These are phyloP conservation scores for Quercus alba DNA, from an alignment of 306 rosid species.

Conservation along the genomic window DNA sequence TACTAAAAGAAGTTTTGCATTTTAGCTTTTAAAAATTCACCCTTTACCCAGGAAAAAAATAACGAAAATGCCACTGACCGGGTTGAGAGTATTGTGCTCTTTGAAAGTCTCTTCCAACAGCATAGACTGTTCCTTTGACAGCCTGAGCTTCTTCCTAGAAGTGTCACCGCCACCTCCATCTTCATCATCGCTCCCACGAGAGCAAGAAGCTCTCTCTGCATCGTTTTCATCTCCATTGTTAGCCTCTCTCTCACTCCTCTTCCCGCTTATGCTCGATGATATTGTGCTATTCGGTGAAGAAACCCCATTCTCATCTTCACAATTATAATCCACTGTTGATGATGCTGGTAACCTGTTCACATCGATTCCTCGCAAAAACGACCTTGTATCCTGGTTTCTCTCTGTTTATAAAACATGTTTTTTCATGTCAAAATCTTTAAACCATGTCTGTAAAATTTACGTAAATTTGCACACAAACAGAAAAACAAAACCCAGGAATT, in stretches of 20 bases:
- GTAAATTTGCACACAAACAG: not conserved
- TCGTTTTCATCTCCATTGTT: conserved; percentile 54
- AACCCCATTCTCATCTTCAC: conserved; percentile 63
- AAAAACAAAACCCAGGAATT: not conserved
- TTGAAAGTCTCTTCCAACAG: conserved; percentile 86
- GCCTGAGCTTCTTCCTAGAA: conserved; percentile 79
- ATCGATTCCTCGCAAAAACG: conserved; percentile 55
- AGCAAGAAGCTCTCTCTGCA: conserved; percentile 64
- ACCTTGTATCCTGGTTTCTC: conserved; percentile 47
- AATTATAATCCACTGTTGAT: conserved; percentile 16
- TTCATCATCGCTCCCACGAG: conserved; percentile 64
- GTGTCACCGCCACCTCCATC: conserved; percentile 54
- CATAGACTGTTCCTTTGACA: conserved; percentile 77
- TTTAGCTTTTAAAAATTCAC: not conserved
- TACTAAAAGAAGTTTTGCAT: too few relatives aligned
- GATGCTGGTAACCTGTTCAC: conserved; percentile 41
- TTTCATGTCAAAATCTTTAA: not conserved
- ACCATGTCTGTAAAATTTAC: not conserved
- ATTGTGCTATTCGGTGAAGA: conserved; percentile 92
- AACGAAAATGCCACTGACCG: conserved; percentile 49
- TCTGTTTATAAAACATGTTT: conserved; percentile 20
- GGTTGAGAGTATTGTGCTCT: conserved; percentile 77
- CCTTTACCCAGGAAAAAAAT: not conserved
- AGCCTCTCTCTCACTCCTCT: conserved; percentile 67
- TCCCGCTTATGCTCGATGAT: conserved; percentile 83